phyloP scores from a whole-genome alignment of 331 rosid species.

The Dryas integrifolia region DNA sequence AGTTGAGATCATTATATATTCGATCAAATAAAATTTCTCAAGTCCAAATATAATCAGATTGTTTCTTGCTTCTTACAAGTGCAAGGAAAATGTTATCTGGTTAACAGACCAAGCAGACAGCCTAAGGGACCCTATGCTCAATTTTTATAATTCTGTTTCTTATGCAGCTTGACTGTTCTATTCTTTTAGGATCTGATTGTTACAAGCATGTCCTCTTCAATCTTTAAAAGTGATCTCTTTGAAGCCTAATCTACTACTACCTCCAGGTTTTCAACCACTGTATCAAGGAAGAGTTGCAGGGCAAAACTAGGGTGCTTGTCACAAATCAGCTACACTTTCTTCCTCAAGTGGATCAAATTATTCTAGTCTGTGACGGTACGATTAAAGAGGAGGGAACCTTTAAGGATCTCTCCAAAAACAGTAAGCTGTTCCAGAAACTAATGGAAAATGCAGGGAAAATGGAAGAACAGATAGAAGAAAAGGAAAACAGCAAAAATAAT shows the following conservation, averaged over 20 bases:
- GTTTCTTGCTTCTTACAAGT: too few relatives aligned
- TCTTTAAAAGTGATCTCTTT: constrained; percentile 4
- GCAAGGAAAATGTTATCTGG: not conserved
- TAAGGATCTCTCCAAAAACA: constrained; percentile 64
- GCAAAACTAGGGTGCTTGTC: constrained; percentile 83
- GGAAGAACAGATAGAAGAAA: constrained; percentile 54
- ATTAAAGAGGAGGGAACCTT: constrained; percentile 78
- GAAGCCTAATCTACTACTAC: constrained; percentile 19
- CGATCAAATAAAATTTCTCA: too few relatives aligned
- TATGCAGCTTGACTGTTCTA: not conserved
- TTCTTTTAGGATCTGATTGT: not conserved
- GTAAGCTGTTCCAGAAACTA: constrained; percentile 70
- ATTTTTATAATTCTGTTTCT: constrained; percentile 3
- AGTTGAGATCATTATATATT: too few relatives aligned
- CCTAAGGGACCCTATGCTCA: not conserved
- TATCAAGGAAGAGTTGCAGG: constrained; percentile 74
- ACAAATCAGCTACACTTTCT: constrained; percentile 95
- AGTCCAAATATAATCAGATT: too few relatives aligned
- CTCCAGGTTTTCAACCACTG: constrained; percentile 76
- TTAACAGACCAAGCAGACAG: not conserved
- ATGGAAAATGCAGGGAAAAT: constrained; percentile 92
- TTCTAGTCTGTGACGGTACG: constrained; percentile 62
- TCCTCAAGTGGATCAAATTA: constrained; percentile 71
- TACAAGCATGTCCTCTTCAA: constrained; percentile 6
- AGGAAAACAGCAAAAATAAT: constrained; percentile 24